Conservation (phyloP, 306 rosid genomes). For the Amphicarpaea edgeworthii region DNA sequence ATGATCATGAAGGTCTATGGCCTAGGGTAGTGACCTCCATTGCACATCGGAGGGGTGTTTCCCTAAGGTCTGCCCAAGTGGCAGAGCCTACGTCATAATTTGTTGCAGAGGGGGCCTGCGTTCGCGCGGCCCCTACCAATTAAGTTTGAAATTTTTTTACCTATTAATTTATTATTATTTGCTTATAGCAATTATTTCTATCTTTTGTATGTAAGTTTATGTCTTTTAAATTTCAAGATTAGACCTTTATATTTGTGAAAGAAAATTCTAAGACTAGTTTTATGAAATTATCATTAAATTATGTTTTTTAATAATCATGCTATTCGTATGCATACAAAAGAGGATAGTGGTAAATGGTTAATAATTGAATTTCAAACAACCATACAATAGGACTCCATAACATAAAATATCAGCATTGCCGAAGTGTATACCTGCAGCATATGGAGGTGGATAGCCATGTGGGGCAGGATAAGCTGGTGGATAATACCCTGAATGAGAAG, state of each 20-base stretch:
- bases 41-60: constrained; percentile 54
- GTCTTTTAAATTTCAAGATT: no score
- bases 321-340: no score
- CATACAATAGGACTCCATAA: neutral
- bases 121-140: constrained; percentile 53
- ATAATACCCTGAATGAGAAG: constrained; percentile 49
- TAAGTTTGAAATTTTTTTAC: no score
- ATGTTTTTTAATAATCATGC: no score
- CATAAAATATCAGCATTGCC: constrained; percentile 9
- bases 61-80: constrained; percentile 51
- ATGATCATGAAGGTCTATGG: constrained; percentile 49
- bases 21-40: constrained; percentile 54
- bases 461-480: constrained; percentile 42
- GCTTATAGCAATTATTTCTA: no score
- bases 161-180: no score
- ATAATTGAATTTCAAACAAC: neutral
- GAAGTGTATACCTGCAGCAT: constrained; percentile 45
- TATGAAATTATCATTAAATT: no score
- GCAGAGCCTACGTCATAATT: constrained; percentile 57
- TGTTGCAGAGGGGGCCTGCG: constrained; percentile 59
- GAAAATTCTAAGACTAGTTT: no score
- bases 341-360: neutral
- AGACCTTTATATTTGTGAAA: no score
- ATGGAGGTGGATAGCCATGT: constrained; percentile 47
- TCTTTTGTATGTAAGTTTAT: no score